phyloP scores from a whole-genome alignment of 2,329 filamentous ascomycete genomes.

The Aureobasidium uvarum region DNA sequence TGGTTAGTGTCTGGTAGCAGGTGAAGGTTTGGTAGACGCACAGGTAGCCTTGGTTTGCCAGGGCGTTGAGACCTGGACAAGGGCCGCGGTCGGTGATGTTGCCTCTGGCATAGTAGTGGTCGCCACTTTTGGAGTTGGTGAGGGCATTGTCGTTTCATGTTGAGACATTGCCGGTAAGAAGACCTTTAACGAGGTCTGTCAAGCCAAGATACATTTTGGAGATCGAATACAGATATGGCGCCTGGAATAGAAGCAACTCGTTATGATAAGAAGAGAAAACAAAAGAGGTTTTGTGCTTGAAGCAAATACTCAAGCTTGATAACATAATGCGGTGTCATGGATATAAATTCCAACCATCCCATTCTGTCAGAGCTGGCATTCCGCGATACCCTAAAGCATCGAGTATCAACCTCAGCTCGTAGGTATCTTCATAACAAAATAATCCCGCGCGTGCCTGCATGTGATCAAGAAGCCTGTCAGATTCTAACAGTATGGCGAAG shows the following conservation, averaged over 20 bases:
- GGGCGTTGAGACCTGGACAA: slow-evolving; percentile 37
- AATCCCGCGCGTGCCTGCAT: not conserved
- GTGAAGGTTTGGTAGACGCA: slow-evolving; percentile 30
- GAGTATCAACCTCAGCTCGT: not conserved
- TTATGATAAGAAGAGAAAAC: too few species aligned
- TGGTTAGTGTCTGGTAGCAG: too few species aligned
- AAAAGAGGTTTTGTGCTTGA: not conserved
- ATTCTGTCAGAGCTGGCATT: not conserved
- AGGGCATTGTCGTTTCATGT: slow-evolving; percentile 16
- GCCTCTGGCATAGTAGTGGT: slow-evolving; percentile 20
- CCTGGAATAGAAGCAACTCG: not conserved
- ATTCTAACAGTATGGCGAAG: not conserved
- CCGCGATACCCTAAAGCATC: not conserved
- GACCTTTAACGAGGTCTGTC: slow-evolving; percentile 28
- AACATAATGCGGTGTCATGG: not conserved
- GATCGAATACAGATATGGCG: not conserved
- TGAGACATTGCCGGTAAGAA: slow-evolving; percentile 27
- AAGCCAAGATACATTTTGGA: slow-evolving; percentile 29
- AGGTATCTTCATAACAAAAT: not conserved
- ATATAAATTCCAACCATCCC: too few species aligned
- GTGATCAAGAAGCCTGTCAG: not conserved
- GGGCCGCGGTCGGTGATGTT: slow-evolving; percentile 34
- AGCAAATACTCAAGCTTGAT: not conserved
- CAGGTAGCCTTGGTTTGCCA: slow-evolving; percentile 40
- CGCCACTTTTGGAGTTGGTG: slow-evolving; percentile 30